These are phyloP conservation scores for Colletotrichum viniferum DNA, from an alignment of 2,329 filamentous ascomycete species.

Conservation along the genomic window DNA sequence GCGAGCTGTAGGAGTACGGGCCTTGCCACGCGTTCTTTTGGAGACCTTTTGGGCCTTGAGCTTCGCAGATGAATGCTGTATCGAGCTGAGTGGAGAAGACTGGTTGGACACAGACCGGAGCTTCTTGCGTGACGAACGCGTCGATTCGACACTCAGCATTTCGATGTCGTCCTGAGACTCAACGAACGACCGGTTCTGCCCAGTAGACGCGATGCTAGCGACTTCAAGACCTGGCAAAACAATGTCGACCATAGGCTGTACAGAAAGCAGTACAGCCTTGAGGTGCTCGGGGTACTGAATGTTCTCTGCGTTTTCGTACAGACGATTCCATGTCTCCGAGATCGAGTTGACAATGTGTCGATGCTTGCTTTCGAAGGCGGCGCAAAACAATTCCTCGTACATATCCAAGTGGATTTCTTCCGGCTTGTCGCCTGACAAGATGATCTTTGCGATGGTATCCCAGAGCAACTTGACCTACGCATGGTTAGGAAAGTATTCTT, in stretches of 20 bases:
- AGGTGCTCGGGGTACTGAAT: conserved; percentile 70
- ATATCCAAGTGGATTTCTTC: conserved; percentile 51
- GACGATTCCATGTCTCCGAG: conserved; percentile 68
- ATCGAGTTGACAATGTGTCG: conserved; percentile 55
- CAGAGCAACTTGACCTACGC: conserved; percentile 53
- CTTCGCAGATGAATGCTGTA: conserved; percentile 34
- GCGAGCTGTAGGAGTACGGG: conserved; percentile 45
- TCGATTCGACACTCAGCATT: conserved; percentile 23
- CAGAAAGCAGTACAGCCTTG: conserved; percentile 62
- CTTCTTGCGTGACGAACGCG: conserved; percentile 24
- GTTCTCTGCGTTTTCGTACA: conserved; percentile 64
- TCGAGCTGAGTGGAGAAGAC: conserved; percentile 36
- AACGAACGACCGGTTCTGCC: conserved; percentile 45
- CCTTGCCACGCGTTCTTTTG: not conserved
- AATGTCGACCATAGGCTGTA: conserved; percentile 59
- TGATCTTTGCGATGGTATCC: conserved; percentile 48
- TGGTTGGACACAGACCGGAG: conserved; percentile 24
- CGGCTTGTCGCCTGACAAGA: conserved; percentile 38
- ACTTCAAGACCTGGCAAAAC: conserved; percentile 48
- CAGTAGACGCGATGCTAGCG: conserved; percentile 40
- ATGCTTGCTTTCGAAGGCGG: conserved; percentile 64
- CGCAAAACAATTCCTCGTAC: conserved; percentile 60
- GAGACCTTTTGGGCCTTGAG: conserved; percentile 28
- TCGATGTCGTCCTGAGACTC: conserved; percentile 53
- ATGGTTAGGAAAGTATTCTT: conserved; percentile 26